These are phyloP conservation scores for Suhomyces sp. DNA, from an alignment of 805 yeast genomes.

Conservation along the genomic window DNA sequence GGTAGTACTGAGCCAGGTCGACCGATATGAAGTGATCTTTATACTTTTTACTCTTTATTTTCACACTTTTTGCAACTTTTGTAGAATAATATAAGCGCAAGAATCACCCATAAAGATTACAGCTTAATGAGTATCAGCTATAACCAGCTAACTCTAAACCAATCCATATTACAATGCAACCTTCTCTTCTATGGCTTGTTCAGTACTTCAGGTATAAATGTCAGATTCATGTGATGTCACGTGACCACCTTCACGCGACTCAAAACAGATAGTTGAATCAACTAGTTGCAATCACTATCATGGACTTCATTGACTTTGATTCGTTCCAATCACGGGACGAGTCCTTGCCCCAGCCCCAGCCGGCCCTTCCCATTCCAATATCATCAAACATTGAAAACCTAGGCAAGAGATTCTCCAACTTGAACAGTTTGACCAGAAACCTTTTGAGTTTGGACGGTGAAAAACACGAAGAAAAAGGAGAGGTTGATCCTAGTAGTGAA, in stretches of 20 bases:
- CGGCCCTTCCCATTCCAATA: constrained; percentile 43
- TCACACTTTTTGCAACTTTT: neutral
- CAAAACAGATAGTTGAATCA: neutral
- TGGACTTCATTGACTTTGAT: constrained; percentile 44
- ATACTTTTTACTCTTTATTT: no score
- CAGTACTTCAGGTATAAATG: no score
- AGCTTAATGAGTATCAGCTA: no score
- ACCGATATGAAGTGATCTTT: no score
- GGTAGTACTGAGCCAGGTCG: no score
- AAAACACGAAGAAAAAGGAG: neutral
- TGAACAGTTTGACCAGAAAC: constrained; percentile 30
- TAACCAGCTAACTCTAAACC: no score
- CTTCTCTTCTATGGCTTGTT: no score
- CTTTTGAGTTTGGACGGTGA: constrained; percentile 24
- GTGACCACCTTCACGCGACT: neutral
- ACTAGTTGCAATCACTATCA: constrained; percentile 7
- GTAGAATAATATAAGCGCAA: no score
- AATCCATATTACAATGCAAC: no score
- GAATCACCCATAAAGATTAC: no score
- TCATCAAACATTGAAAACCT: constrained; percentile 35
- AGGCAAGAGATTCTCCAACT: constrained; percentile 31
- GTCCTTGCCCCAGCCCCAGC: constrained; percentile 27
- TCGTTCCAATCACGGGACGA: constrained; percentile 20
- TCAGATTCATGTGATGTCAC: neutral
- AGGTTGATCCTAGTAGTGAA: constrained; percentile 1